Percentiles rank a stretch among this genome's conserved stretches.
Conservation (phyloP, 2,329 filamentous ascomycete genomes). For the Venturia oleaginea region DNA sequence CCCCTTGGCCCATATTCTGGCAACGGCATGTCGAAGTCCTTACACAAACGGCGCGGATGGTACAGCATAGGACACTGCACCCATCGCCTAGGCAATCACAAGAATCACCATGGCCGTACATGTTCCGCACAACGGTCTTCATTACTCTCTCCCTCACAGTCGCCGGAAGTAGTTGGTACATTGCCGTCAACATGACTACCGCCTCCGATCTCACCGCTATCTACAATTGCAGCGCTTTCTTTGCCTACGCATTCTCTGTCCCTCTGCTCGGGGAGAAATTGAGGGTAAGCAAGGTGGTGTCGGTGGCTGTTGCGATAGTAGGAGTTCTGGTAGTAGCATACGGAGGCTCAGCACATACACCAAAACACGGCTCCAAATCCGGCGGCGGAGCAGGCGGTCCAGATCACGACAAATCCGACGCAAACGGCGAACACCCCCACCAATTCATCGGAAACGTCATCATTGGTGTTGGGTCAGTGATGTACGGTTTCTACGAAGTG, state of each 20-base stretch:
- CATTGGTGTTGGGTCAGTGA: slow-evolving; percentile 80
- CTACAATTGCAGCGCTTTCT: slow-evolving; percentile 98
- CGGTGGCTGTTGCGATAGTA: slow-evolving; percentile 76
- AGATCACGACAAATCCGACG: slow-evolving; percentile 41
- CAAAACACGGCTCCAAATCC: slow-evolving; percentile 47
- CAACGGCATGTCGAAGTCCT: slow-evolving; percentile 57
- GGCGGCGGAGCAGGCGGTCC: slow-evolving; percentile 43
- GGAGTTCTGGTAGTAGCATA: slow-evolving; percentile 95
- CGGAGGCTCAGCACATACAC: slow-evolving; percentile 53
- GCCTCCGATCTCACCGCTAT: slow-evolving; percentile 93
- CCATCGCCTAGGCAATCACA: slow-evolving; percentile 41
- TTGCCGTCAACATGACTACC: slow-evolving; percentile 87
- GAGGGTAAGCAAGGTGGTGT: slow-evolving; percentile 73
- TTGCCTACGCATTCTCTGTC: slow-evolving; percentile 94
- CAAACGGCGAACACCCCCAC: slow-evolving; percentile 28
- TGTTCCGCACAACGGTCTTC: slow-evolving; percentile 68
- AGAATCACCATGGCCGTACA: slow-evolving; percentile 57
- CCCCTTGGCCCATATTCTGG: slow-evolving; percentile 83
- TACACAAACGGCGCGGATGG: slow-evolving; percentile 69
- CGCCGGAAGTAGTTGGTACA: slow-evolving; percentile 89
- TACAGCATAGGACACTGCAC: slow-evolving; percentile 67
- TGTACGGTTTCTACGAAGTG: slow-evolving; percentile 96
- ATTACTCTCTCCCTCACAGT: slow-evolving; percentile 81
- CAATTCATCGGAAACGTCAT: slow-evolving; percentile 79
- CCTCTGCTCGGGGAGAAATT: slow-evolving; percentile 79